Conservation (phyloP, 1,284 basidiomycete genomes). For the Grifola frondosa region DNA sequence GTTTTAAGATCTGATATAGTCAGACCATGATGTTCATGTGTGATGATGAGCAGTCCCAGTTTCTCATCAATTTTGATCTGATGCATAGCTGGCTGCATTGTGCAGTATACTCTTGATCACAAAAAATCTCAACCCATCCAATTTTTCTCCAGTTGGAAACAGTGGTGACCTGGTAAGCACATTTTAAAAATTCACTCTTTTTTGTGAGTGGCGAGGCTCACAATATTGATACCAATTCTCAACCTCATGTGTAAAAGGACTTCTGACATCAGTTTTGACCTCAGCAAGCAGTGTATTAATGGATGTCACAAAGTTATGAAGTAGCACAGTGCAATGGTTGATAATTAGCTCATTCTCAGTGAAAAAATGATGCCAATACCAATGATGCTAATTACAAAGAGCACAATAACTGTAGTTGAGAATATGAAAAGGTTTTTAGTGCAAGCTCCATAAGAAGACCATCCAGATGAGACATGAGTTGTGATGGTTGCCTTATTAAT, state of each 20-base stretch:
- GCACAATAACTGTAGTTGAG: too few species aligned
- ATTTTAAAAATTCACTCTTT: too few species aligned
- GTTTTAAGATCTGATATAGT: conserved; percentile 51
- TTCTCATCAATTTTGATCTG: conserved; percentile 73
- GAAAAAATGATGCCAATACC: conserved; percentile 50
- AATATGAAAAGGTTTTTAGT: too few species aligned
- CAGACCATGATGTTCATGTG: conserved; percentile 52
- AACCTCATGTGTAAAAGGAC: conserved; percentile 34
- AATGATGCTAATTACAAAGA: too few species aligned
- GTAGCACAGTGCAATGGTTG: conserved; percentile 51
- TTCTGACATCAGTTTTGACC: conserved; percentile 31
- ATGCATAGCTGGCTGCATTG: conserved; percentile 44
- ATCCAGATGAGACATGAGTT: too few species aligned
- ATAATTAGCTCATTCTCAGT: conserved; percentile 44
- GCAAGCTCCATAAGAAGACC: too few species aligned
- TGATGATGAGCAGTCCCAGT: conserved; percentile 55
- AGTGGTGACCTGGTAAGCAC: conserved; percentile 48
- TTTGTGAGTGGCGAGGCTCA: conserved; percentile 40
- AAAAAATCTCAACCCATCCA: conserved; percentile 56
- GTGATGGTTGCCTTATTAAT: too few species aligned
- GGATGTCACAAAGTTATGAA: conserved; percentile 45
- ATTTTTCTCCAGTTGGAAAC: conserved; percentile 44
- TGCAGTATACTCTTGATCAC: too few species aligned
- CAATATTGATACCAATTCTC: conserved; percentile 58
- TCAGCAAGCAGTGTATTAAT: conserved; percentile 31